Evolutionary conservation across 2,329 filamentous ascomycete genomes (phyloP), one percentile per base, ranked within the genome.

Genomic region (Blumeria hordei): DNA sequence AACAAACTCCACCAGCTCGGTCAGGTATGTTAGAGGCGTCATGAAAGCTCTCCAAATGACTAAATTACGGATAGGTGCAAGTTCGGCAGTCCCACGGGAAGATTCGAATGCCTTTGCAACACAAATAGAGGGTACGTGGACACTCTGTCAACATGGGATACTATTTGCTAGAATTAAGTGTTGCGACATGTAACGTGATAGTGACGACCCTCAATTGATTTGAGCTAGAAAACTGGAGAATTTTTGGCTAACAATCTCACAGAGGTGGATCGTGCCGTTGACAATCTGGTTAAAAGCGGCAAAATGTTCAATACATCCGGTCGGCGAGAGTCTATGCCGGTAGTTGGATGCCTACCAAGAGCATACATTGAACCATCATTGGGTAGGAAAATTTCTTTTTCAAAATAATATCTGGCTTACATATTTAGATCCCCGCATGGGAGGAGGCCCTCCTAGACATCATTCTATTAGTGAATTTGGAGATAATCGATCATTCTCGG

Each of bases 181-280:
- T 28, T 28, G 21, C 21, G 21, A 4, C 21, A 28, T 28, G 21
- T 28, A 28, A 28, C 21, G 2, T 28, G 4, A 28, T 28, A 28
- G 21, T 28, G 2, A 28, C 21, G 21, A 28, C 21, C 21, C 21
- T 28, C 21, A 28, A 28, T 28, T 28, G 21, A 28, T 16, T 16
- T 57, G 56, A 21, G 44, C 43, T 7, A 9, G 36, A 50, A 11
- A 43, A 21, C 36, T 36, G 6, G 39, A 57, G 44, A 45, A 55
- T 39, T 41, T 14, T 11, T 49, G 36, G 59, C 60, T 62, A 57
- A 62, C 45, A 54, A 35, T 51, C 60, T 41, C 61, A 53, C 65
- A 94, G 92, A 98, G 78, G 88, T 98, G 64, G 92, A 96, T 61
- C 83, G 90, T 67, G 90, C 90, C 62, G 81, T 90, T 65, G 92